These are phyloP conservation scores for Populus simonii DNA, from an alignment of 345 rosid species.

Conservation along the genomic window DNA sequence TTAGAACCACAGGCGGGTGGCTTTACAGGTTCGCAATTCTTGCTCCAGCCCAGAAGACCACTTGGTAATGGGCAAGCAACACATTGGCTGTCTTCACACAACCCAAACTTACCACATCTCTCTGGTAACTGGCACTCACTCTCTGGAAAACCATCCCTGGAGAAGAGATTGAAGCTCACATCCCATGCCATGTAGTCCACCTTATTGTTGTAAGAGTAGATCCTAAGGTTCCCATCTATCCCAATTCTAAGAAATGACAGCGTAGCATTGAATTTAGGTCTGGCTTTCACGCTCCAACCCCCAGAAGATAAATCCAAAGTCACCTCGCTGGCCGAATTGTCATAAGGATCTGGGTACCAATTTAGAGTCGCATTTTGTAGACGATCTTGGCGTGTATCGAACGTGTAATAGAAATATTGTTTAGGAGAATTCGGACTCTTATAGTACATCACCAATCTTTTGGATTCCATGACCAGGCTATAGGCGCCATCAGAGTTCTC, in stretches of 20 bases:
- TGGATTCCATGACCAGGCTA: neutral
- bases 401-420: too few relatives aligned
- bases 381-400: too few relatives aligned
- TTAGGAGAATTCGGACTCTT: neutral
- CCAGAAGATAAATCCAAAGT: too few relatives aligned
- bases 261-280: too few relatives aligned
- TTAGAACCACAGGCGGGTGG: too few relatives aligned
- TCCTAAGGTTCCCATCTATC: neutral
- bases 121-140: slow-evolving; percentile 33
- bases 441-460: neutral
- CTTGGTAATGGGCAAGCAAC: slow-evolving; percentile 24
- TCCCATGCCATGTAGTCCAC: slow-evolving; percentile 33
- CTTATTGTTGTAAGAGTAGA: neutral
- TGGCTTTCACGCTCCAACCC: too few relatives aligned
- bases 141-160: slow-evolving; percentile 16
- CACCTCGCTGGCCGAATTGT: too few relatives aligned
- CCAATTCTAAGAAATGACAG: too few relatives aligned
- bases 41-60: slow-evolving; percentile 17
- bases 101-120: slow-evolving; percentile 33
- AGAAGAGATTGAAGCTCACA: slow-evolving; percentile 35
- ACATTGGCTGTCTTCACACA: slow-evolving; percentile 31
- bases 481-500: neutral
- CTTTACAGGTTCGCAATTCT: too few relatives aligned
- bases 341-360: too few relatives aligned
- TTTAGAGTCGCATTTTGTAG: too few relatives aligned